phyloP scores from a whole-genome alignment of 345 rosid species.

The Citrus cavaleriei region DNA sequence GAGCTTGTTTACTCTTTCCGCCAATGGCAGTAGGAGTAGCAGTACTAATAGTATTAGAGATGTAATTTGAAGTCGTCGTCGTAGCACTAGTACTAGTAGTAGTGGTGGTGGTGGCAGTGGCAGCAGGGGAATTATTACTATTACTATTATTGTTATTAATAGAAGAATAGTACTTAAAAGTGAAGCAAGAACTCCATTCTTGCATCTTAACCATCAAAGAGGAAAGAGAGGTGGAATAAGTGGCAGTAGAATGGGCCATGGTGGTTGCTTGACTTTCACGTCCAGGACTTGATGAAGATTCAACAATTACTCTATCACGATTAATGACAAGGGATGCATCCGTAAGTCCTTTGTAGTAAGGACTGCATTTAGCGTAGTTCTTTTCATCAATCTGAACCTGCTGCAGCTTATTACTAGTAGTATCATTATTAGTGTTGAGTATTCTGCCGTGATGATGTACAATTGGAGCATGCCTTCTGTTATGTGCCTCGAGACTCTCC shows the following conservation, averaged over 20 bases:
- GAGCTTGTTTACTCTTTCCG: not conserved
- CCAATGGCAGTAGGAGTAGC: not conserved
- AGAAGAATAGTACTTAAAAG: not conserved
- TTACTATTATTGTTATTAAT: no score
- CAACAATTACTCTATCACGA: slow-evolving; percentile 6
- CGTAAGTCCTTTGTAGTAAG: slow-evolving; percentile 52
- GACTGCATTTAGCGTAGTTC: slow-evolving; percentile 40
- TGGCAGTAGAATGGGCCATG: slow-evolving; percentile 15
- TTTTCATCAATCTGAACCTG: not conserved
- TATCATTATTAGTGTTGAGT: no score
- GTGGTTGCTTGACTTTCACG: slow-evolving; percentile 38
- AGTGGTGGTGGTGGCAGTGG: not conserved
- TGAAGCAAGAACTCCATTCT: slow-evolving; percentile 34
- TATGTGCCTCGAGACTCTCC: slow-evolving; percentile 43
- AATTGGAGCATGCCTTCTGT: slow-evolving; percentile 24
- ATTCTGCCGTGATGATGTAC: not conserved
- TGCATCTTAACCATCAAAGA: slow-evolving; percentile 33
- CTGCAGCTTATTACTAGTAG: no score
- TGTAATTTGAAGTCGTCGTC: not conserved
- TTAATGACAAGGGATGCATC: slow-evolving; percentile 35
- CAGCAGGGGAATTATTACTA: not conserved
- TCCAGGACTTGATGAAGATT: slow-evolving; percentile 30
- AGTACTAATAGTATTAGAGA: not conserved
- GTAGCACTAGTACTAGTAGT: not conserved
- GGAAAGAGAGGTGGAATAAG: slow-evolving; percentile 23